These are phyloP conservation scores for Aspergillus sergii DNA, from an alignment of 2,329 filamentous ascomycete genomes.

Conservation along the genomic window DNA sequence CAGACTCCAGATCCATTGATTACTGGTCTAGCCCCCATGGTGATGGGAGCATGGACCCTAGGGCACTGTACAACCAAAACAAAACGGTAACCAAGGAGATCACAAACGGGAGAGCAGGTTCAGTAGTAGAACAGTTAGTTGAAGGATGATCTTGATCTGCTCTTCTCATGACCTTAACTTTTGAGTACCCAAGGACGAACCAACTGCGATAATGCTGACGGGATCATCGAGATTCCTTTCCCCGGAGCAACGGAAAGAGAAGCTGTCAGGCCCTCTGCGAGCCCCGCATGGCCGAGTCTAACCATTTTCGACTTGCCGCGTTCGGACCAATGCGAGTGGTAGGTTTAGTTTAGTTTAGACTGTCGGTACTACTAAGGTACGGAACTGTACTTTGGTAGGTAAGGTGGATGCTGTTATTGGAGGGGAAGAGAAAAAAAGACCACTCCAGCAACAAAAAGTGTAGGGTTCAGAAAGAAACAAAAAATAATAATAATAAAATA, in stretches of 20 bases:
- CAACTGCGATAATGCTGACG: slow-evolving; percentile 4
- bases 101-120: not conserved
- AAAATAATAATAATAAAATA: not conserved
- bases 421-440: not conserved
- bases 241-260: slow-evolving; percentile 40
- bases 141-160: not conserved
- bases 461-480: not conserved
- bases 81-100: not conserved
- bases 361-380: not conserved
- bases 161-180: not conserved
- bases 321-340: slow-evolving; percentile 11
- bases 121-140: not conserved
- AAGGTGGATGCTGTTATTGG: not conserved
- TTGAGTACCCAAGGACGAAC: not conserved
- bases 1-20: not conserved
- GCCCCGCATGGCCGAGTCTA: slow-evolving; percentile 39
- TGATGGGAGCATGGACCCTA: not conserved
- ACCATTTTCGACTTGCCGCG: slow-evolving; percentile 15
- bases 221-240: slow-evolving; percentile 20
- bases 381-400: not conserved
- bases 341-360: not conserved
- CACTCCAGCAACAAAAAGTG: not conserved
- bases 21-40: not conserved
- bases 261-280: slow-evolving; percentile 13
- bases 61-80: not conserved